Percentiles rank a stretch among this genome's conserved stretches.
Evolutionary conservation across 1,284 basidiomycete species (phyloP).

Genomic region (Puccinia polysora): DNA sequence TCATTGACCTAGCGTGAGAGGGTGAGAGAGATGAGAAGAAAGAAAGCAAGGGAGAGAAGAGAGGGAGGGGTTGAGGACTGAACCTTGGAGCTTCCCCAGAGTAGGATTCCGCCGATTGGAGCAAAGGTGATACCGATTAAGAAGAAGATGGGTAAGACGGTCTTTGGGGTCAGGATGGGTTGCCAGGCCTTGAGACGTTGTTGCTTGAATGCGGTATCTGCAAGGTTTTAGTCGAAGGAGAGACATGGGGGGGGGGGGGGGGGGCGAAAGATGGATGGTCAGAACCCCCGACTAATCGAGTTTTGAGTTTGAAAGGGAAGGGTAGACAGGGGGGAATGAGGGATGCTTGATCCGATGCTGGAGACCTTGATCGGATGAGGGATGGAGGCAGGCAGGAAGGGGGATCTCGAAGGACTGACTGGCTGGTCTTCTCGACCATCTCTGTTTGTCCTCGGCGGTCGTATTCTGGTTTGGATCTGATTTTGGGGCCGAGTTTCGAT

Average conservation of each 20-base stretch:
- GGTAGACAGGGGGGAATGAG: neutral
- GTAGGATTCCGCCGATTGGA: constrained; percentile 80
- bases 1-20: constrained; percentile 68
- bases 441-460: constrained; percentile 29
- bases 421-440: constrained; percentile 39
- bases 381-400: too few species aligned
- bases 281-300: neutral
- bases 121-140: constrained; percentile 90
- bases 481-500: constrained; percentile 14
- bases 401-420: constrained; percentile 1
- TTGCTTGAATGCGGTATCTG: constrained; percentile 97
- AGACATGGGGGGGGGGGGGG: neutral
- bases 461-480: constrained; percentile 14
- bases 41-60: neutral
- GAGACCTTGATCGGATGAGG: too few species aligned
- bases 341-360: neutral
- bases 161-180: constrained; percentile 95
- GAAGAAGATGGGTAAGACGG: constrained; percentile 92
- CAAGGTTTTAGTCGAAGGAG: neutral
- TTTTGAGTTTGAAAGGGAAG: neutral
- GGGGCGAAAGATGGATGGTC: neutral
- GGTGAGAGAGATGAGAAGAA: neutral
- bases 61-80: constrained; percentile 46
- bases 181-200: constrained; percentile 99
- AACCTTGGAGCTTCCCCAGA: constrained; percentile 68